These are phyloP conservation scores for Talaromyces marneffei DNA, from an alignment of 2,329 filamentous ascomycete species.

Conservation along the genomic window DNA sequence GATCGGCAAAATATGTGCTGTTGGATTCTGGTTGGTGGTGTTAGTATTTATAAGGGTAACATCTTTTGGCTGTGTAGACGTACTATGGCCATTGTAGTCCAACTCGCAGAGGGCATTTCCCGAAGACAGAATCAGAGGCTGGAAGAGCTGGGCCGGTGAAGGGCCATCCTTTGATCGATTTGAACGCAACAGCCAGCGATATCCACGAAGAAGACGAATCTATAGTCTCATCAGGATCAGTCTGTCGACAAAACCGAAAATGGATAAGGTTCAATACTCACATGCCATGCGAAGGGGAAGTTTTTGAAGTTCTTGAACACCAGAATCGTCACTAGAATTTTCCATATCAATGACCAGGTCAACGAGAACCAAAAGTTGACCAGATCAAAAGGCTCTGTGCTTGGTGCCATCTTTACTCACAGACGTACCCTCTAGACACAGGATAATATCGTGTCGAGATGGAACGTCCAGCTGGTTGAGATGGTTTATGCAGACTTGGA, in stretches of 20 bases:
- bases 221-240: background rate
- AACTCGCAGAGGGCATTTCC: conserved; percentile 14
- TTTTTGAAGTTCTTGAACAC: conserved; percentile 16
- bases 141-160: conserved; percentile 14
- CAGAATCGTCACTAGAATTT: conserved; percentile 6
- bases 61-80: background rate
- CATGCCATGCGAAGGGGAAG: conserved; percentile 17
- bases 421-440: background rate
- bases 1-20: conserved; percentile 51
- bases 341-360: conserved; percentile 14
- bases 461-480: background rate
- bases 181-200: conserved; percentile 15
- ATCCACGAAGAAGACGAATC: conserved; percentile 16
- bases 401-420: conserved; percentile 6
- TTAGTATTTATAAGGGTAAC: background rate
- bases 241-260: background rate
- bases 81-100: conserved; percentile 19
- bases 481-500: background rate
- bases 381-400: conserved; percentile 10
- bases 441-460: background rate
- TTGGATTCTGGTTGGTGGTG: conserved; percentile 39
- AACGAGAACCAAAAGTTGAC: conserved; percentile 10
- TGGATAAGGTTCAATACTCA: conserved; percentile 1
- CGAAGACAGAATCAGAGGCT: conserved; percentile 15
- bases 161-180: conserved; percentile 13